These are phyloP conservation scores for Xylaria sp. DNA, from an alignment of 2,329 filamentous ascomycete genomes.

Conservation along the genomic window DNA sequence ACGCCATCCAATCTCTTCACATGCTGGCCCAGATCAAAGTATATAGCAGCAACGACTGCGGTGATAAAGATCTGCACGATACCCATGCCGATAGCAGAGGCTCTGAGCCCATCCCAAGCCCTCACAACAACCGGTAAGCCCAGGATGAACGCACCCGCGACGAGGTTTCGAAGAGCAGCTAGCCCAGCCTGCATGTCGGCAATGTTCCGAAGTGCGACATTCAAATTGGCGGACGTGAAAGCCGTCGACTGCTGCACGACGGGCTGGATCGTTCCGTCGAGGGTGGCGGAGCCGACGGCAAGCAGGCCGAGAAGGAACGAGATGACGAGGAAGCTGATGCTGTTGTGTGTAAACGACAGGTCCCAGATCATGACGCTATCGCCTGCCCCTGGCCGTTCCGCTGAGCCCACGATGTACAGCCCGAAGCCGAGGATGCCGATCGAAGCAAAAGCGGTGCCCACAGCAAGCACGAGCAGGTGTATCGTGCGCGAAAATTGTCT, in stretches of 20 bases:
- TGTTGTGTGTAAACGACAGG: constrained; percentile 16
- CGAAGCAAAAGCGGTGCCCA: constrained; percentile 47
- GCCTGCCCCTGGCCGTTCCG: constrained; percentile 1
- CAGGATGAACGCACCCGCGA: constrained; percentile 51
- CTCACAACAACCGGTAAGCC: constrained; percentile 48
- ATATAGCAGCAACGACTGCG: constrained; percentile 42
- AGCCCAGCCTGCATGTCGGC: constrained; percentile 56
- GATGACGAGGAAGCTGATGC: constrained; percentile 47
- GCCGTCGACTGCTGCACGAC: constrained; percentile 54
- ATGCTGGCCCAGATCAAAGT: constrained; percentile 50
- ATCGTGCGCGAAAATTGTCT: constrained; percentile 42
- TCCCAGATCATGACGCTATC: constrained; percentile 37
- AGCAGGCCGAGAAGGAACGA: constrained; percentile 55
- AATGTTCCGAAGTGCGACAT: constrained; percentile 52
- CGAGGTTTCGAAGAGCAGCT: constrained; percentile 47
- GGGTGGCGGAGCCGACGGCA: constrained; percentile 48
- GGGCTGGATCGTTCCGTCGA: constrained; percentile 50
- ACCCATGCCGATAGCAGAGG: constrained; percentile 49
- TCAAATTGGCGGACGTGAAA: constrained; percentile 55
- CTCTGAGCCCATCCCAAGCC: constrained; percentile 45
- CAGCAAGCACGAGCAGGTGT: constrained; percentile 44
- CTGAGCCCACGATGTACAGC: constrained; percentile 45
- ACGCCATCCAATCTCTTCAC: constrained; percentile 52
- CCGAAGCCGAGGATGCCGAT: constrained; percentile 54
- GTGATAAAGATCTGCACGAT: constrained; percentile 50